Evolutionary conservation across 768 basidiomycete genomes (phyloP).

Genomic region (Leccinum variicolor): DNA sequence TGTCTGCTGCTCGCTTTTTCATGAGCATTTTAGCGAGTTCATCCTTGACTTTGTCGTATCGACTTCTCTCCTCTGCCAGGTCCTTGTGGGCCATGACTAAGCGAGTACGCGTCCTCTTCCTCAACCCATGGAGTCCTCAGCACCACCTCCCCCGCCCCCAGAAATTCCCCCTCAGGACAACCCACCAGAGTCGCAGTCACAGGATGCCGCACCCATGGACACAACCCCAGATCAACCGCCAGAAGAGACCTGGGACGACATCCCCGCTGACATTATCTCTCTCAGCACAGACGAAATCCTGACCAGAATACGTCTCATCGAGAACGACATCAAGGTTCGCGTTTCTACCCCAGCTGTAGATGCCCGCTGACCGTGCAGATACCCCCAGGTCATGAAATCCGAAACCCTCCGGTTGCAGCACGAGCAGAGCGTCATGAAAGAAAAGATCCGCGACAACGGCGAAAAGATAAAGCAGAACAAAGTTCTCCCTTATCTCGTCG

Average conservation of each 20-base stretch:
- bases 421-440: constrained; percentile 94
- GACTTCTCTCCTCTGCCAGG: constrained; percentile 55
- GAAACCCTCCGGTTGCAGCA: constrained; percentile 90
- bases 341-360: neutral
- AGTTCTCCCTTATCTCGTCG: constrained; percentile 95
- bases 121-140: constrained; percentile 48
- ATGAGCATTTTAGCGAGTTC: constrained; percentile 71
- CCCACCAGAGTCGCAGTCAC: constrained; percentile 43
- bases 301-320: constrained; percentile 88
- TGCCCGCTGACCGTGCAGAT: neutral
- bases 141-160: constrained; percentile 42
- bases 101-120: constrained; percentile 21
- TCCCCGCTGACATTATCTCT: constrained; percentile 82
- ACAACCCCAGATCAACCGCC: constrained; percentile 64
- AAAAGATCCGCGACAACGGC: constrained; percentile 96
- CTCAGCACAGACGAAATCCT: constrained; percentile 83
- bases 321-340: constrained; percentile 91
- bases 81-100: constrained; percentile 37
- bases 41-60: constrained; percentile 70
- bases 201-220: constrained; percentile 56
- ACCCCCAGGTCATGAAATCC: constrained; percentile 88
- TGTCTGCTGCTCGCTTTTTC: constrained; percentile 73
- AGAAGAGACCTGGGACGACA: constrained; percentile 87
- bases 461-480: constrained; percentile 99
- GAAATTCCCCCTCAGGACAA: constrained; percentile 43